Conservation (phyloP, 2,329 filamentous ascomycete species). For the Colletotrichum eleusines region DNA sequence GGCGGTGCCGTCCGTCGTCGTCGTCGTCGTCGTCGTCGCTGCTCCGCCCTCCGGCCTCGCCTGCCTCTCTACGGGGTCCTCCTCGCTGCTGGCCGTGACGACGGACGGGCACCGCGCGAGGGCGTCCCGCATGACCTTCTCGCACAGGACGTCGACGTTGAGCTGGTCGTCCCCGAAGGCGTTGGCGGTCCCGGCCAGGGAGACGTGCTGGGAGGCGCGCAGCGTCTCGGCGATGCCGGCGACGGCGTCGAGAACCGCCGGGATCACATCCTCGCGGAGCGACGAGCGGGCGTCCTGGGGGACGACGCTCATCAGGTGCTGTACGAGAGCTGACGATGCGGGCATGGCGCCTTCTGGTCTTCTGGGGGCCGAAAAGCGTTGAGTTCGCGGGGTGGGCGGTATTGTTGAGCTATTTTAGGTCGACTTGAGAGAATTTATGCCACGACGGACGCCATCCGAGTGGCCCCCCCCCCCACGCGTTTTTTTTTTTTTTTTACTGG, state of each 20-base stretch:
- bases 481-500: too few relatives aligned
- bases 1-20: neutral
- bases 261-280: conserved; percentile 61
- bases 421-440: conserved; percentile 40
- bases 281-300: conserved; percentile 45
- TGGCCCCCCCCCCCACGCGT: conserved; percentile 13
- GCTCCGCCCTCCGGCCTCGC: neutral
- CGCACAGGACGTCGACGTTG: conserved; percentile 67
- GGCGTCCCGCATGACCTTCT: conserved; percentile 59
- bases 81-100: conserved; percentile 68
- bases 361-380: conserved; percentile 15
- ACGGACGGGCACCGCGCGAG: conserved; percentile 60
- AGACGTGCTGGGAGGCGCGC: conserved; percentile 58
- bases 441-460: conserved; percentile 2
- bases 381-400: conserved; percentile 25
- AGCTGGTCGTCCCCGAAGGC: conserved; percentile 70
- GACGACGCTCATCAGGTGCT: conserved; percentile 45
- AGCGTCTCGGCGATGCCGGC: conserved; percentile 59
- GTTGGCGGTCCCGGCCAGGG: conserved; percentile 63
- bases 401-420: conserved; percentile 38
- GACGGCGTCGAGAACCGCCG: conserved; percentile 60
- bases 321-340: conserved; percentile 13
- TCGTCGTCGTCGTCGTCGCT: neutral
- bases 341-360: conserved; percentile 25
- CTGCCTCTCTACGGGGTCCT: conserved; percentile 66